Percentiles rank a stretch among this genome's conserved stretches.
Conservation (phyloP, 1,284 basidiomycete genomes). For the Moniliella sp. region DNA sequence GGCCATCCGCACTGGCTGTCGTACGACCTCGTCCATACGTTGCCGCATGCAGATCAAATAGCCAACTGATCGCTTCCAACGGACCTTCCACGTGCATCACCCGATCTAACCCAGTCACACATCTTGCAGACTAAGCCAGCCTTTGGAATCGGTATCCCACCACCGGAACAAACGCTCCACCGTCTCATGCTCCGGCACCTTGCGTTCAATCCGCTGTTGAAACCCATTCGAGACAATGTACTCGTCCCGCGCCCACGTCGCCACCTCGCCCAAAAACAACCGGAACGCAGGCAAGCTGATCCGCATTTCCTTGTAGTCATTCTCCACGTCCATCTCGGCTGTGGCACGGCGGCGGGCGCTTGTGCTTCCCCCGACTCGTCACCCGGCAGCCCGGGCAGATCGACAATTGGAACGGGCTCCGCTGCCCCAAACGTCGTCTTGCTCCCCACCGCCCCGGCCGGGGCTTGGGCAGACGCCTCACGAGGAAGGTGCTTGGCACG, state of each 20-base stretch:
- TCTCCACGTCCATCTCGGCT: slow-evolving; percentile 1
- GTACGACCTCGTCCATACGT: too few relatives aligned
- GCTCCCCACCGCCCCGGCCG: too few relatives aligned
- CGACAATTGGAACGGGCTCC: too few relatives aligned
- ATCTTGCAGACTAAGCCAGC: slow-evolving; percentile 19
- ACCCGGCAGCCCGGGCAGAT: too few relatives aligned
- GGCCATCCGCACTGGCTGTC: too few relatives aligned
- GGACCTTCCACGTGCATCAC: slow-evolving; percentile 56
- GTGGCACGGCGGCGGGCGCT: slow-evolving; percentile 3
- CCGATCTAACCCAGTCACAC: slow-evolving; percentile 59
- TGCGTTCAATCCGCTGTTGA: slow-evolving; percentile 27
- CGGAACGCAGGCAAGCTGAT: slow-evolving; percentile 71
- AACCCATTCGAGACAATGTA: slow-evolving; percentile 47
- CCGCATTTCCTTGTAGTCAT: slow-evolving; percentile 46
- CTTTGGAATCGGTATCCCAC: slow-evolving; percentile 26
- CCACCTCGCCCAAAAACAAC: slow-evolving; percentile 71
- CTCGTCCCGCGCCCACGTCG: slow-evolving; percentile 88
- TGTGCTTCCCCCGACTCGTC: too few relatives aligned
- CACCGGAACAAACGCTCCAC: slow-evolving; percentile 16
- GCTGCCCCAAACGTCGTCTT: too few relatives aligned
- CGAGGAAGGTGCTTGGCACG: slow-evolving; percentile 25
- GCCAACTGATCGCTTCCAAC: slow-evolving; percentile 96
- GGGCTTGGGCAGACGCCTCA: too few relatives aligned
- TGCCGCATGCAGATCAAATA: slow-evolving; percentile 52
- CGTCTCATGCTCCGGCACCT: slow-evolving; percentile 24